Evolutionary conservation across 148 eudicot genomes (phyloP), one percentile per base, ranked within the genome.

Genomic region (Fallopia convolvulus): DNA sequence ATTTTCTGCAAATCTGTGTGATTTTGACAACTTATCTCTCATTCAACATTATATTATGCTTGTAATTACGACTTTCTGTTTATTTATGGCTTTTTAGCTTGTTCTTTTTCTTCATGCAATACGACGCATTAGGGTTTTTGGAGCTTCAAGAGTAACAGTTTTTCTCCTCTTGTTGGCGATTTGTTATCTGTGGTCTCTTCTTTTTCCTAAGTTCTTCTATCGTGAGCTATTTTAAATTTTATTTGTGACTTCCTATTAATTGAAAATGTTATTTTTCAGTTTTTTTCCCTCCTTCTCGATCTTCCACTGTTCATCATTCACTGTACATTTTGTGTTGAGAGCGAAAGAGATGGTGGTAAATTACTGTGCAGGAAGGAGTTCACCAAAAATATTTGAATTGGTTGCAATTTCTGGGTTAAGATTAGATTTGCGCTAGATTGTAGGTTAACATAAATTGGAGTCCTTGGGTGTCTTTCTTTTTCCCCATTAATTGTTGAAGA

Each of bases 1-100:
- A 21, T 6, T 58, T 26, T 63, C 39, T 63, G 70, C 70, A 63
- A 63, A 63, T 63, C 70, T 30, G 70, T 30, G 70, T 63, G 70
- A 63, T 63, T 30, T 63, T 63, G 70, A 63, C 70, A 63, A 63
- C 17, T 30, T 61, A 30, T 6, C 68, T 61, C 7, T 23, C 10
- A 9, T 30, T 26, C 5, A 14, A 63, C 39, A 63, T 30, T 30
- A 63, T 32, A 26, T 26, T 63, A 32, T 63, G 70, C 70, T 26
- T 30, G 70, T 63, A 63, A 63, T 30, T 63, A 5, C 70, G 6
- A 30, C 11, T 63, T 55, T 15, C n/a, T 52, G 58, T n/a, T n/a
- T n/a, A 55, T 55, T 55, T 55, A 20, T 18, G 60, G 56, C 5
- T n/a, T 55, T n/a, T 55, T 30, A 58, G 66, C 10, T 23, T 20